Conservation (phyloP, 2,329 filamentous ascomycete genomes). For the Phoma sp. region DNA sequence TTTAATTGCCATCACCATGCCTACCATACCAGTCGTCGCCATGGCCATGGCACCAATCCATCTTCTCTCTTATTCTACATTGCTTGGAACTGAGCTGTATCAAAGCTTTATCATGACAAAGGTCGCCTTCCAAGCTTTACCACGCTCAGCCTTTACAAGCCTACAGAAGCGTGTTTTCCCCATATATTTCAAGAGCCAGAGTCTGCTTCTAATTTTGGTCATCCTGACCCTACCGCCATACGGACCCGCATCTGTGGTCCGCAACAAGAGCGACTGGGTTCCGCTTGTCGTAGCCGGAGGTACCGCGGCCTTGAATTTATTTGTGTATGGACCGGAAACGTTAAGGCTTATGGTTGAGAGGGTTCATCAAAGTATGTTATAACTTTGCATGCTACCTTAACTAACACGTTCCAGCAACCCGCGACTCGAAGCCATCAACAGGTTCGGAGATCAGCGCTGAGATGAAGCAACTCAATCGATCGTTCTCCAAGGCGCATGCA, state of each 20-base stretch:
- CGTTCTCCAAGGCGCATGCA: constrained; percentile 48
- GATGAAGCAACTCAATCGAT: constrained; percentile 38
- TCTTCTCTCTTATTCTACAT: constrained; percentile 48
- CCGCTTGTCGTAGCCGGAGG: constrained; percentile 40
- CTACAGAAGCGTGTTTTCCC: constrained; percentile 52
- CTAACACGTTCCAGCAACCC: constrained; percentile 23
- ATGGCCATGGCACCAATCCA: constrained; percentile 40
- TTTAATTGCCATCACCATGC: constrained; percentile 1
- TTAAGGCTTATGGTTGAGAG: constrained; percentile 44
- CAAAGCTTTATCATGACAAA: constrained; percentile 53
- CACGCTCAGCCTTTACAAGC: constrained; percentile 46
- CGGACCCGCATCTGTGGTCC: constrained; percentile 37
- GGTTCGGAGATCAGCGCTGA: constrained; percentile 17
- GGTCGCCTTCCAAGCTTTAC: constrained; percentile 45
- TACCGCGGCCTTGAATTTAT: constrained; percentile 47
- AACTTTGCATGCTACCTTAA: neutral
- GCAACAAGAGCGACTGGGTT: constrained; percentile 27
- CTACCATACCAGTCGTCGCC: constrained; percentile 1
- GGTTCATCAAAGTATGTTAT: constrained; percentile 33
- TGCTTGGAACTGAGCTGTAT: constrained; percentile 51
- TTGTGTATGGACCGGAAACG: constrained; percentile 47
- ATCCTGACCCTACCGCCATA: constrained; percentile 44
- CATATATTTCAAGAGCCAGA: constrained; percentile 49
- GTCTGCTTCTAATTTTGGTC: constrained; percentile 44
- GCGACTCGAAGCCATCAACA: constrained; percentile 16